A percentile compares a stretch with the other conserved stretches of the same genome.
These are phyloP conservation scores for Eucalyptus paniculata DNA, from an alignment of 345 rosid species.

Conservation along the genomic window DNA sequence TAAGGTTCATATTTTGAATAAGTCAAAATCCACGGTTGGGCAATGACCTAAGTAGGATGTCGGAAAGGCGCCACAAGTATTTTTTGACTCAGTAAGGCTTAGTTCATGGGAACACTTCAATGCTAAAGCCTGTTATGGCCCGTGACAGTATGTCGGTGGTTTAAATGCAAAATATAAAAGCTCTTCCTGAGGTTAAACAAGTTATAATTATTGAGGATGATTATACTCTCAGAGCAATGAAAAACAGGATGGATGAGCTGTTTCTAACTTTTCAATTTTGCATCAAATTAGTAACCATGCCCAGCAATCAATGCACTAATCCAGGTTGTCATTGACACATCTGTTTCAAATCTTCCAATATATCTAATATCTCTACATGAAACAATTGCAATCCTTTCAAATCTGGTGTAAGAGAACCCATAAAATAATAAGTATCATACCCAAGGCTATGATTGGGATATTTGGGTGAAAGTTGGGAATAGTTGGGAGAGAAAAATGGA, in stretches of 20 bases:
- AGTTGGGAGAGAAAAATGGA: neutral
- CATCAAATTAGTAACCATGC: neutral
- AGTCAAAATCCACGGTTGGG: neutral
- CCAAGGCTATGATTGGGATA: neutral
- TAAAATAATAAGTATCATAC: neutral
- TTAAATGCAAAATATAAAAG: neutral
- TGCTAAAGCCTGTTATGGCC: neutral
- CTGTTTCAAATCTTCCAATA: neutral
- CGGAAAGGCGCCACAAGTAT: neutral
- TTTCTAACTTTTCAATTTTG: neutral
- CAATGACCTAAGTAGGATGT: neutral
- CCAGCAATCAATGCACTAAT: neutral
- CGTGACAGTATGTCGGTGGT: neutral
- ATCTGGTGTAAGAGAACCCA: neutral
- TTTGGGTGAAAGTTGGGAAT: neutral
- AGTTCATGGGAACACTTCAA: neutral
- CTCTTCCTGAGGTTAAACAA: neutral
- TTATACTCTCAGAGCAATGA: neutral
- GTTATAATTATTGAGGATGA: neutral
- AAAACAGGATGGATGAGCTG: neutral
- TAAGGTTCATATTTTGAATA: neutral
- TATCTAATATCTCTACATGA: neutral
- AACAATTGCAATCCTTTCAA: neutral
- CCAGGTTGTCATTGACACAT: neutral
- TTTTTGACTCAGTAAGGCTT: neutral